phyloP scores from a whole-genome alignment of 139 green algal species.

The Tetraselmis chui region DNA sequence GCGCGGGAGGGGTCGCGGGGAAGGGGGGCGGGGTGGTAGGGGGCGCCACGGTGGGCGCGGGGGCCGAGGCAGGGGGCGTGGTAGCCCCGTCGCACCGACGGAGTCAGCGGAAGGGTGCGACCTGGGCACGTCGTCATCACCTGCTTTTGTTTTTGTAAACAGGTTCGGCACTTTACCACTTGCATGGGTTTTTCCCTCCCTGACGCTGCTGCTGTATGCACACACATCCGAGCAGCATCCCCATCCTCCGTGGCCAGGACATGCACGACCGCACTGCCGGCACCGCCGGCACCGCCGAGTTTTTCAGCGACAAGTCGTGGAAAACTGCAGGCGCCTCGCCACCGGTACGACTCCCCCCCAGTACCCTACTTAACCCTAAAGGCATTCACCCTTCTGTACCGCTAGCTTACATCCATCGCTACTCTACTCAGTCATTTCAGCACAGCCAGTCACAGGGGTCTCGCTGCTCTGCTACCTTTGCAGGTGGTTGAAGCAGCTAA shows the following conservation, averaged over 20 bases:
- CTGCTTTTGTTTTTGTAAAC: too few species aligned
- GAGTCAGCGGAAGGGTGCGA: background rate
- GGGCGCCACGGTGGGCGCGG: too few species aligned
- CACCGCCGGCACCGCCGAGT: background rate
- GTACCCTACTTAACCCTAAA: too few species aligned
- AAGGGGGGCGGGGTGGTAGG: background rate
- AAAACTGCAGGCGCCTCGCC: background rate
- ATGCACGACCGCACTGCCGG: background rate
- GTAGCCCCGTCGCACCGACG: too few species aligned
- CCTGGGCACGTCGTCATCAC: too few species aligned
- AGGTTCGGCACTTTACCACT: too few species aligned
- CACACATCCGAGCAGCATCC: background rate
- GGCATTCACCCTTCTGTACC: background rate
- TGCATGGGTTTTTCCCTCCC: too few species aligned
- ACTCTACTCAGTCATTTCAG: background rate
- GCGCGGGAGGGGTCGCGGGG: too few species aligned
- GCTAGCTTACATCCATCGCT: background rate
- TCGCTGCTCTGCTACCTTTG: background rate
- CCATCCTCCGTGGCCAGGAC: background rate
- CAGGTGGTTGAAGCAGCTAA: background rate
- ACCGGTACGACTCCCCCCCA: background rate
- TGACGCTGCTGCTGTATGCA: too few species aligned
- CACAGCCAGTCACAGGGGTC: background rate
- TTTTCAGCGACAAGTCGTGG: background rate
- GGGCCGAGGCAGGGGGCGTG: too few species aligned